Evolutionary conservation across 768 basidiomycete genomes (phyloP), one percentile per base, ranked within the genome.

Genomic region (Lactifluus hygrophoroides): DNA sequence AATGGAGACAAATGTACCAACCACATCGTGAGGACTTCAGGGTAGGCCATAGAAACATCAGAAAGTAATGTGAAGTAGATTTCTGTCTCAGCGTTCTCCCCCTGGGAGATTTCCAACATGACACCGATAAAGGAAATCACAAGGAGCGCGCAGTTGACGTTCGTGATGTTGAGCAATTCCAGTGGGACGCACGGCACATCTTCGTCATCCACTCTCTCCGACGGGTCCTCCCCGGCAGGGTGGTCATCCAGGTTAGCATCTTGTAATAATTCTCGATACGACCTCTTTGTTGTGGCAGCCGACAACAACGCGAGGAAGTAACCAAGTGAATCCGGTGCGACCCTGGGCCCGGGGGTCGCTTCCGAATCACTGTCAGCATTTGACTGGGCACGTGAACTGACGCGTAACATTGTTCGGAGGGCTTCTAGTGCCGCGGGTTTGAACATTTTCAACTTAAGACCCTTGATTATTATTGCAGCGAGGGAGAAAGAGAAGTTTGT

Each of bases 381-480:
- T 61, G 66, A 56, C 44, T 74, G 67, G 19, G 77, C 72, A 21
- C 75, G 73, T 51, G 82, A 76, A 34, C 86, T 86, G 38, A 88
- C 78, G 30, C 74, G 70, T 13, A 92, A 73, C 17, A 91, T 72
- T 28, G 77, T 83, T 63, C 85, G 76, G 14, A 93, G 73, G 16
- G 81, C 78, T 3, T 73, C 74, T 62, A 82, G 80, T 2, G 87
- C 84, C 13, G 81, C 76, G 7, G 82, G 80, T 51, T 74, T 80
- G 62, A 90, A 77, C 3, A 77, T 75, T 2, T 82, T 76, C 64
- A 85, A 83, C 25, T 92, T 82, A 55, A 93, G 72, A 40, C 91
- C 92, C 68, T 94, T 93, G 79, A 93, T 90, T 47, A 95, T 81
- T 63, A 91, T 79, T 0, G 89, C 77, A 1, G 90, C 84, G 19